Conservation (phyloP, 805 yeast genomes). For the Isabelozyma pseudorhagii region DNA sequence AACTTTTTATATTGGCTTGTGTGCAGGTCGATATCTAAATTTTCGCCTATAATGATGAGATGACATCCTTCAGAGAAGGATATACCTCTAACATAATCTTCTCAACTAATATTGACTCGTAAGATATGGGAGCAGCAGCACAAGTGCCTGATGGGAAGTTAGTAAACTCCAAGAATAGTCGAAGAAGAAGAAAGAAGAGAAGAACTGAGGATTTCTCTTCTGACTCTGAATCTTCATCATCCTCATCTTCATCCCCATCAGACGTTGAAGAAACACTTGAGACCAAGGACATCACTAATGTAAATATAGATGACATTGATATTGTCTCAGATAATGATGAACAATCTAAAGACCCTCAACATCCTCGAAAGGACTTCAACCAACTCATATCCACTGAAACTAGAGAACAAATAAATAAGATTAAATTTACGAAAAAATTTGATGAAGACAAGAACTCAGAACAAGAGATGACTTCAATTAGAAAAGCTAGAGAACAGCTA, state of each 20-base stretch:
- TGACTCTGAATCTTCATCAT: constrained; percentile 46
- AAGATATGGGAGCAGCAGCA: neutral
- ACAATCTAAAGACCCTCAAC: neutral
- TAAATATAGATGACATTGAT: constrained; percentile 28
- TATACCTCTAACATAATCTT: too few relatives aligned
- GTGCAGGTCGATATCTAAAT: neutral
- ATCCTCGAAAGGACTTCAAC: constrained; percentile 8
- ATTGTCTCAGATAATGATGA: constrained; percentile 24
- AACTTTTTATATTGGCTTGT: neutral
- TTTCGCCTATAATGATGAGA: neutral
- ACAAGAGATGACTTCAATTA: constrained; percentile 18
- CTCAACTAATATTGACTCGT: neutral
- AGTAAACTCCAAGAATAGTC: constrained; percentile 14
- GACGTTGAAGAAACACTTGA: constrained; percentile 17
- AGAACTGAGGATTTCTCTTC: constrained; percentile 75
- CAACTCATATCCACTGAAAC: constrained; percentile 15
- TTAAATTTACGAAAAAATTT: constrained; percentile 20
- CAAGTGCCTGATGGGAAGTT: neutral
- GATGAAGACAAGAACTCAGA: constrained; percentile 5
- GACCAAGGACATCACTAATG: constrained; percentile 20
- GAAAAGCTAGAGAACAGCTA: constrained; percentile 32
- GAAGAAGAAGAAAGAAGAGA: constrained; percentile 72
- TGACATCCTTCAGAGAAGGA: neutral
- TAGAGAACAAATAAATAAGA: constrained; percentile 15
- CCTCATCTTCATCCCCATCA: constrained; percentile 22